Evolutionary conservation across 78 protist species (phyloP).

Genomic region (Acrasis kona): DNA sequence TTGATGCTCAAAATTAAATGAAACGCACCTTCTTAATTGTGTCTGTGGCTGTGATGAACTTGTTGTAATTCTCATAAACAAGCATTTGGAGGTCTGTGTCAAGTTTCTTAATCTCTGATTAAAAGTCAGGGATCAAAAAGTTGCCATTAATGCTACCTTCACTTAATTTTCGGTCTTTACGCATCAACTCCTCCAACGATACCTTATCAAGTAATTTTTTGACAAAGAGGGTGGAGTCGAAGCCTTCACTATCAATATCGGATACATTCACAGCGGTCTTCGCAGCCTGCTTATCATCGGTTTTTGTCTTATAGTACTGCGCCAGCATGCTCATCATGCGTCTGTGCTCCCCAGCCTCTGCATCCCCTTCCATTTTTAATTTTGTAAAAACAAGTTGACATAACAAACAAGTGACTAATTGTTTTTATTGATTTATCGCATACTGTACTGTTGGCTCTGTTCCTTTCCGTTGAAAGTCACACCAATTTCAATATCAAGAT

Average conservation of each 20-base stretch:
- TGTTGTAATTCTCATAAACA: conserved; percentile 90
- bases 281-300: too few relatives aligned
- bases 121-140: not conserved
- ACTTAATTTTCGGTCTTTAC: not conserved
- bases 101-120: conserved; percentile 51
- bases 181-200: not conserved
- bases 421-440: too few relatives aligned
- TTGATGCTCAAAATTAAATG: not conserved
- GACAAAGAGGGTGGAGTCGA: not conserved
- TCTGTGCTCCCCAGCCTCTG: too few relatives aligned
- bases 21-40: conserved; percentile 54
- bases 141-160: not conserved
- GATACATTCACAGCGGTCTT: too few relatives aligned
- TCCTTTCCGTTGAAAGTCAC: not conserved
- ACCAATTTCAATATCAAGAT: conserved; percentile 6
- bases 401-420: too few relatives aligned
- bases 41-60: conserved; percentile 88
- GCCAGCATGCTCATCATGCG: too few relatives aligned
- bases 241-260: conserved; percentile 11
- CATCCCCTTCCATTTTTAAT: too few relatives aligned
- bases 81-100: conserved; percentile 81
- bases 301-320: too few relatives aligned
- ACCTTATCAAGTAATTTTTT: not conserved
- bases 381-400: too few relatives aligned
- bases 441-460: not conserved